Conservation (phyloP, 805 yeast species). For the Candida manassasensis region DNA sequence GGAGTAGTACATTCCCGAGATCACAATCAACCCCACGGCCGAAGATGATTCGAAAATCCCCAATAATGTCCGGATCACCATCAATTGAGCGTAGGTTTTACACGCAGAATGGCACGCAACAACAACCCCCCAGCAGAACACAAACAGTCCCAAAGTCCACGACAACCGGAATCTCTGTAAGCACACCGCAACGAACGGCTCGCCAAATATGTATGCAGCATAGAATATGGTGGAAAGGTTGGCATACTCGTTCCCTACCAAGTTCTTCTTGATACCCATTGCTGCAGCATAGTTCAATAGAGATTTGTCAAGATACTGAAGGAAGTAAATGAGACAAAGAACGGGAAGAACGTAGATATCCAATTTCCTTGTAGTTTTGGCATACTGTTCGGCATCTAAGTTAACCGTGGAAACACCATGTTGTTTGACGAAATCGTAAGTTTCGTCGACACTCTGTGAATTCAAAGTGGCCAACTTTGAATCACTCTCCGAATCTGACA, state of each 20-base stretch:
- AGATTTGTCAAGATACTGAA: constrained; percentile 59
- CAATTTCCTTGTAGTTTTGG: constrained; percentile 28
- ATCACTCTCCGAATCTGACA: too few relatives aligned
- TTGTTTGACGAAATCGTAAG: constrained; percentile 6
- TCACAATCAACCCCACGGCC: constrained; percentile 52
- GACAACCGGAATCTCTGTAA: constrained; percentile 52
- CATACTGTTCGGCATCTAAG: neutral
- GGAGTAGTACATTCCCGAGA: constrained; percentile 61
- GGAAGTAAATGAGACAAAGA: constrained; percentile 48
- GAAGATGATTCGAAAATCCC: constrained; percentile 54
- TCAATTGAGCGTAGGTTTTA: constrained; percentile 46
- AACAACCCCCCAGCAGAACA: constrained; percentile 51
- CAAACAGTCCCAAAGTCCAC: constrained; percentile 43
- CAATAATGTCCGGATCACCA: constrained; percentile 50
- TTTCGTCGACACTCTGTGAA: neutral
- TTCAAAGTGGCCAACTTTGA: neutral
- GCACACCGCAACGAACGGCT: constrained; percentile 37
- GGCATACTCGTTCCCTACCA: constrained; percentile 45
- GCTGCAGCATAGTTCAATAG: constrained; percentile 58
- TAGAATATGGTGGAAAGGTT: constrained; percentile 51
- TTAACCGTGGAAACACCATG: neutral
- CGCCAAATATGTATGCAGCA: constrained; percentile 50
- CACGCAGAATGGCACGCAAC: constrained; percentile 51
- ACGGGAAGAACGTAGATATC: constrained; percentile 46
- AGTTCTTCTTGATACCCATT: constrained; percentile 53